Percentiles rank a stretch among this genome's conserved stretches.
phyloP scores from a whole-genome alignment of 805 yeast genomes.

The Saturnispora saitoi region DNA sequence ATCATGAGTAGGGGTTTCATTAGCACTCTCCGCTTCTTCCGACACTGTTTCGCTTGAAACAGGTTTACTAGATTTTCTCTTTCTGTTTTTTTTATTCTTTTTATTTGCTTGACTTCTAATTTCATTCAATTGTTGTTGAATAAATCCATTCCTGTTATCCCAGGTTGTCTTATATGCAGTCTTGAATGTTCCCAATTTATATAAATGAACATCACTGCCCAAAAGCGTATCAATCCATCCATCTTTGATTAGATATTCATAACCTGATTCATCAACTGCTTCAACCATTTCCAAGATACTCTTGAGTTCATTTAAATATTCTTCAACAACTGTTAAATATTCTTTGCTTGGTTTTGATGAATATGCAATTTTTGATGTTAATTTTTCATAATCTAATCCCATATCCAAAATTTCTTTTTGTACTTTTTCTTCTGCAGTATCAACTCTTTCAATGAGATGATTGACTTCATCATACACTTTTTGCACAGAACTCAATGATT shows the following conservation, averaged over 20 bases:
- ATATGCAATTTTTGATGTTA: neutral
- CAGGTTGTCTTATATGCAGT: conserved; percentile 21
- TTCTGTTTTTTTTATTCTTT: conserved; percentile 15
- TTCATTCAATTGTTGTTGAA: conserved; percentile 15
- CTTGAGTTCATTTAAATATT: conserved; percentile 15
- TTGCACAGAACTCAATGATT: conserved; percentile 30
- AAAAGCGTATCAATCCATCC: conserved; percentile 17
- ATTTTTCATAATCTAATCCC: conserved; percentile 1
- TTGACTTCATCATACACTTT: conserved; percentile 1
- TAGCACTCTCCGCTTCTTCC: conserved; percentile 1
- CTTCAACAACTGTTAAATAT: neutral
- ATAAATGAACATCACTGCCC: conserved; percentile 16
- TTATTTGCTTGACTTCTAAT: conserved; percentile 1
- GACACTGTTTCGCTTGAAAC: neutral
- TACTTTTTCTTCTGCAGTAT: conserved; percentile 32
- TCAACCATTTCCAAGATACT: conserved; percentile 25
- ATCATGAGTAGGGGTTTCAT: neutral
- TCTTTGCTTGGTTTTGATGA: neutral
- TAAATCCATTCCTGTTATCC: conserved; percentile 21
- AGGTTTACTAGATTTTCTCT: conserved; percentile 8
- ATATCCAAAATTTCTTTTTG: conserved; percentile 3
- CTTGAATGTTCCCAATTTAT: conserved; percentile 7
- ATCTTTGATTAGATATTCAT: conserved; percentile 13
- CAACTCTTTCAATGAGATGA: conserved; percentile 1
- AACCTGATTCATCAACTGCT: conserved; percentile 19